Percentiles rank a stretch among this genome's conserved stretches.
Evolutionary conservation across 805 yeast species (phyloP).

Genomic region (Candida endomychidarum): DNA sequence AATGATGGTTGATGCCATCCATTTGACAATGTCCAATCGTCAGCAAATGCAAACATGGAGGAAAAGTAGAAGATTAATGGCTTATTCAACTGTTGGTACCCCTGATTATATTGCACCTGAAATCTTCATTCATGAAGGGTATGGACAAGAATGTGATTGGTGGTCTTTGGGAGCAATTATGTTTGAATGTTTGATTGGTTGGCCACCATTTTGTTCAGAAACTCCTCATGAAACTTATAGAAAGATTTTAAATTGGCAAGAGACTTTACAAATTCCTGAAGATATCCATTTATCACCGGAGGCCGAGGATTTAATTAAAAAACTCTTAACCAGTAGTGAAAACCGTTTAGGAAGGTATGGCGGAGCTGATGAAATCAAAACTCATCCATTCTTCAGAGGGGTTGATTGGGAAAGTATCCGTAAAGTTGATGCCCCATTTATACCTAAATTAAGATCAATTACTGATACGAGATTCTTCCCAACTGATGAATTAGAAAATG

Average conservation of each 20-base stretch:
- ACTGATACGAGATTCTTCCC: constrained; percentile 99
- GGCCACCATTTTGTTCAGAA: constrained; percentile 97
- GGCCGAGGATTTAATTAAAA: constrained; percentile 80
- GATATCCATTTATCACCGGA: constrained; percentile 88
- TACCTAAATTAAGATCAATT: constrained; percentile 85
- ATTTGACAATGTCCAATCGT: constrained; percentile 89
- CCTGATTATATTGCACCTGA: constrained; percentile 97
- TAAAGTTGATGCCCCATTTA: constrained; percentile 87
- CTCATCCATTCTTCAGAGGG: constrained; percentile 92
- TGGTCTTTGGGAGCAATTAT: constrained; percentile 96
- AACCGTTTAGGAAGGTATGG: constrained; percentile 80
- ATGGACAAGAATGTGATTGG: constrained; percentile 98
- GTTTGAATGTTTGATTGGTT: constrained; percentile 94
- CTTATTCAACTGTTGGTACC: constrained; percentile 94
- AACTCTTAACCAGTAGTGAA: constrained; percentile 75
- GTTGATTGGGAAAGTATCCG: constrained; percentile 92
- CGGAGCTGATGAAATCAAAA: constrained; percentile 90
- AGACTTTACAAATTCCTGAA: constrained; percentile 83
- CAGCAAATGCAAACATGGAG: constrained; percentile 97
- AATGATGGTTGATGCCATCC: constrained; percentile 90
- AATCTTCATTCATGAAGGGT: constrained; percentile 88
- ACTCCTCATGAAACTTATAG: constrained; percentile 93
- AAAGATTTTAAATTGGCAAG: constrained; percentile 89
- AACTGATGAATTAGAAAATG: constrained; percentile 84
- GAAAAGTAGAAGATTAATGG: constrained; percentile 87